Conservation (phyloP, 768 basidiomycete genomes). For the Hypsizygus marmoreus region DNA sequence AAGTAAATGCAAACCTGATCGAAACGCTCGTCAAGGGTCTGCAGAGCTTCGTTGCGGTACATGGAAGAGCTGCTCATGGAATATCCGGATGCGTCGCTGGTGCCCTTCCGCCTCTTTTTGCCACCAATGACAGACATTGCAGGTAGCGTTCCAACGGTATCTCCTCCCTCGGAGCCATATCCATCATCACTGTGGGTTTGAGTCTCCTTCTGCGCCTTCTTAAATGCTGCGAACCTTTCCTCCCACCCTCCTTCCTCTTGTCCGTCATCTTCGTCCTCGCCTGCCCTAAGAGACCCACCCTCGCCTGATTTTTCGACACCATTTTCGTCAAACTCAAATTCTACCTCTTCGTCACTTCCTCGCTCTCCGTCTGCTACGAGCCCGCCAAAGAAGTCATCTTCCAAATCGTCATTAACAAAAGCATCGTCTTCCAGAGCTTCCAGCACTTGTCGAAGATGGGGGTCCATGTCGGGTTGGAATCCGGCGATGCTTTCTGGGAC, state of each 20-base stretch:
- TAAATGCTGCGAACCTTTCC: constrained; percentile 79
- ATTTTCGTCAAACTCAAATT: constrained; percentile 69
- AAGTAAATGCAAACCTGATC: constrained; percentile 66
- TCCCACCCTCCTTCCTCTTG: constrained; percentile 58
- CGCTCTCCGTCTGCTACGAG: constrained; percentile 75
- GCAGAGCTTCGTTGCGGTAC: constrained; percentile 87
- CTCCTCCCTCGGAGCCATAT: constrained; percentile 67
- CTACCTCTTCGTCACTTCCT: constrained; percentile 56
- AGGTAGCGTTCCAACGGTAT: constrained; percentile 80
- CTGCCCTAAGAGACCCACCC: constrained; percentile 6
- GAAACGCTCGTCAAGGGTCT: constrained; percentile 90
- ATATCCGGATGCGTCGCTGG: constrained; percentile 89
- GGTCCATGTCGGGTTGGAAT: constrained; percentile 95
- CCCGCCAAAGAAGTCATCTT: constrained; percentile 77
- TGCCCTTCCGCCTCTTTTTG: constrained; percentile 68
- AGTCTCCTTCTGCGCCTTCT: constrained; percentile 56
- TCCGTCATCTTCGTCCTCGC: constrained; percentile 22
- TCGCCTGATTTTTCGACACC: constrained; percentile 33
- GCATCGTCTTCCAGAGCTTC: constrained; percentile 97
- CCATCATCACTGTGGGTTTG: constrained; percentile 49
- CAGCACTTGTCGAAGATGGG: constrained; percentile 87
- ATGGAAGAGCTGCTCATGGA: constrained; percentile 98
- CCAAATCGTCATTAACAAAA: constrained; percentile 78
- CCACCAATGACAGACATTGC: constrained; percentile 77
- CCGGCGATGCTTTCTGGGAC: constrained; percentile 84